Percentiles rank a stretch among this genome's conserved stretches.
Evolutionary conservation across 2,329 filamentous ascomycete genomes (phyloP).

Genomic region (Lasiodiplodia sp.): DNA sequence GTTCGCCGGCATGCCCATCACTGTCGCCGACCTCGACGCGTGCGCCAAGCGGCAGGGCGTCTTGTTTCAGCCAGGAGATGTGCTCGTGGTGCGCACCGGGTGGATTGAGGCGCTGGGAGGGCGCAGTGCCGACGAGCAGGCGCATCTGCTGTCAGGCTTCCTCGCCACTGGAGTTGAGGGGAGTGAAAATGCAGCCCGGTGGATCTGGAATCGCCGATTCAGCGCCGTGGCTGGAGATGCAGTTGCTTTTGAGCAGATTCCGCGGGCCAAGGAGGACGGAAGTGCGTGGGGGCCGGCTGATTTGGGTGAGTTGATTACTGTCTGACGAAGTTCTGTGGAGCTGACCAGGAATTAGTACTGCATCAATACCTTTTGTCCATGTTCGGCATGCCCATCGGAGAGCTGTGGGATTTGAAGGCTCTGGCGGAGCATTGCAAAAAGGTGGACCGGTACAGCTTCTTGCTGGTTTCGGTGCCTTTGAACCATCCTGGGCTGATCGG

Average conservation of each 20-base stretch:
- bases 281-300: no score
- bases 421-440: conserved; percentile 49
- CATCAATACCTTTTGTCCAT: conserved; percentile 48
- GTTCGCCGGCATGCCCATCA: conserved; percentile 8
- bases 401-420: conserved; percentile 54
- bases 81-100: conserved; percentile 37
- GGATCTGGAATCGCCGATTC: conserved; percentile 42
- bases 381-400: conserved; percentile 55
- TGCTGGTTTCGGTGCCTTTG: conserved; percentile 53
- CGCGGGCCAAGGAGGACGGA: no score
- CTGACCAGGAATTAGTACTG: conserved; percentile 32
- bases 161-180: conserved; percentile 30
- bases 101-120: background rate
- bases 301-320: no score
- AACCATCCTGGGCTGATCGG: conserved; percentile 51
- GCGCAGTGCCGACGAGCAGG: background rate
- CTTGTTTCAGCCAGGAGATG: conserved; percentile 36
- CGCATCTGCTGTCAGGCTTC: background rate
- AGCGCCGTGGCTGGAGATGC: conserved; percentile 46
- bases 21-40: conserved; percentile 12
- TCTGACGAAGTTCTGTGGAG: no score
- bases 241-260: conserved; percentile 40
- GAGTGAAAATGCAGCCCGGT: conserved; percentile 33
- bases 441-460: conserved; percentile 51
- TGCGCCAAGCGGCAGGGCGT: conserved; percentile 33